A percentile compares a stretch with the other conserved stretches of the same genome.
Conservation (phyloP, 2,329 filamentous ascomycete genomes). For the Chaetothyriales sp. region DNA sequence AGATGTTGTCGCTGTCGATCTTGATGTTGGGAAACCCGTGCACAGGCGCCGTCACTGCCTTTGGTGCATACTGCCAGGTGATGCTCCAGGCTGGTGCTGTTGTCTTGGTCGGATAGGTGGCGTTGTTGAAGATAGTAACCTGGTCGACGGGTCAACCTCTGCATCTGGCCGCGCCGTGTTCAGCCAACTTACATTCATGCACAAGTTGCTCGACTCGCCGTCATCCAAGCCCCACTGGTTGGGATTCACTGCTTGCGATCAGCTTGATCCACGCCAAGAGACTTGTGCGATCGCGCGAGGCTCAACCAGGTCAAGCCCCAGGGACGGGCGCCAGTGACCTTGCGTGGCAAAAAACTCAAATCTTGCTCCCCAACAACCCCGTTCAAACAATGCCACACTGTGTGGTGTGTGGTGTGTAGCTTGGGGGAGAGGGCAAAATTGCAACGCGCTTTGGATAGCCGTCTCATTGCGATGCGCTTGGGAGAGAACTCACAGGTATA, state of each 20-base stretch:
- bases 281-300: background rate
- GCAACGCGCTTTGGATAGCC: no score
- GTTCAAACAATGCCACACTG: no score
- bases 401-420: no score
- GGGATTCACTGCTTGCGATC: constrained; percentile 34
- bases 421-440: background rate
- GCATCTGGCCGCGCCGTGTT: background rate
- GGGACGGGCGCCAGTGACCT: constrained; percentile 1
- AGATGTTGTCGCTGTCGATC: constrained; percentile 27
- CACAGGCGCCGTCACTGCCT: constrained; percentile 31
- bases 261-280: background rate
- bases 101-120: constrained; percentile 33
- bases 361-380: background rate
- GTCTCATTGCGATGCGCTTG: background rate
- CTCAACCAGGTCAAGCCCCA: background rate
- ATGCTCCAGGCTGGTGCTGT: constrained; percentile 36
- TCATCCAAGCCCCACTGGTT: constrained; percentile 39
- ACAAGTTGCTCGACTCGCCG: constrained; percentile 24
- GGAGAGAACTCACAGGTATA: constrained; percentile 32
- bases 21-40: constrained; percentile 42
- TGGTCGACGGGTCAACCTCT: constrained; percentile 12
- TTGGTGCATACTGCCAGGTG: constrained; percentile 39
- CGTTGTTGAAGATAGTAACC: constrained; percentile 37
- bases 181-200: constrained; percentile 37
- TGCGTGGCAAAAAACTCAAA: background rate